Evolutionary conservation across 164 flowering plant species (phyloP).

Genomic region (Euptelea pleiosperma): DNA sequence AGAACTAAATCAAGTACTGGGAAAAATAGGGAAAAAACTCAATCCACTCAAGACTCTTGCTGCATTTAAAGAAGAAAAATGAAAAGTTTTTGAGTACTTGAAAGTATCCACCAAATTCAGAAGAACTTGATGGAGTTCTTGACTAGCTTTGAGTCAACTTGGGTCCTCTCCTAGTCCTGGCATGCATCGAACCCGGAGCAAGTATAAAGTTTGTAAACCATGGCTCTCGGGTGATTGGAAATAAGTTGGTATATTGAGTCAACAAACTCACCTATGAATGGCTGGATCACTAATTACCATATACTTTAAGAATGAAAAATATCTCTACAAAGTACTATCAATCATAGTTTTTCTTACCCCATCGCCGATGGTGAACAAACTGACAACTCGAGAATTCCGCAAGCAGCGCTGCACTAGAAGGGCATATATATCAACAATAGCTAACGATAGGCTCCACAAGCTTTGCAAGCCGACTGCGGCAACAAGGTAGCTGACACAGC

Average conservation of each 20-base stretch:
- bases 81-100: neutral
- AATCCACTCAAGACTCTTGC: neutral
- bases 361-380: conserved; percentile 64
- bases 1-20: too few species aligned
- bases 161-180: too few species aligned
- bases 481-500: conserved; percentile 61
- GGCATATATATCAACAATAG: conserved; percentile 61
- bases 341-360: conserved; percentile 57
- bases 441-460: conserved; percentile 69
- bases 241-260: neutral
- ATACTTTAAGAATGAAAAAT: neutral
- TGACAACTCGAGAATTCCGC: conserved; percentile 41
- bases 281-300: too few species aligned
- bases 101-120: neutral
- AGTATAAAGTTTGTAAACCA: neutral
- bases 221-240: neutral
- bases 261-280: too few species aligned
- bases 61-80: neutral
- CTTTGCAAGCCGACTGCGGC: conserved; percentile 67
- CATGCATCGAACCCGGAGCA: neutral
- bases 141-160: neutral
- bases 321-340: neutral
- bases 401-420: conserved; percentile 64
- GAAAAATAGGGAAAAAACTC: neutral
- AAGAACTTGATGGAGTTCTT: neutral